Evolutionary conservation across 768 basidiomycete species (phyloP).

Genomic region (Collybia mongolica): DNA sequence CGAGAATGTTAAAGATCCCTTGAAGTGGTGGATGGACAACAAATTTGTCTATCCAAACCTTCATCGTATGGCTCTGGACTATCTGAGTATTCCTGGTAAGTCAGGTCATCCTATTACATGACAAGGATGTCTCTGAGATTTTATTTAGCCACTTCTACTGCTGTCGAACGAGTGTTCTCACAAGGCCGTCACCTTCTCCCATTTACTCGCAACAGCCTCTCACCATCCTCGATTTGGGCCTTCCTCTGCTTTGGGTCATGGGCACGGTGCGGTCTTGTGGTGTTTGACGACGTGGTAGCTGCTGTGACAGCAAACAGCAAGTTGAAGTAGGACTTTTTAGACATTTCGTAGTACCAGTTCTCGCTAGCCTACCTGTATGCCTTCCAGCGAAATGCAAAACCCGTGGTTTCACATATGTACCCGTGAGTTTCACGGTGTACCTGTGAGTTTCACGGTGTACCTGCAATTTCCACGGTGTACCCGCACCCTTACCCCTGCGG

Average conservation of each 20-base stretch:
- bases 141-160: background rate
- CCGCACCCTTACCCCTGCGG: background rate
- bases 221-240: background rate
- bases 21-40: constrained; percentile 26
- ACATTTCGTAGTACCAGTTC: too few relatives aligned
- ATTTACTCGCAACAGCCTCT: background rate
- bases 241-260: constrained; percentile 2
- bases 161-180: constrained; percentile 4
- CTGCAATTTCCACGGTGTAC: background rate
- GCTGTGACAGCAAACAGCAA: too few relatives aligned
- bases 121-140: background rate
- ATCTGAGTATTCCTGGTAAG: constrained; percentile 21
- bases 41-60: constrained; percentile 20
- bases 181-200: constrained; percentile 4
- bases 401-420: too few relatives aligned
- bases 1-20: constrained; percentile 16
- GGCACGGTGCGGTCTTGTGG: background rate
- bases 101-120: background rate
- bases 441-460: too few relatives aligned
- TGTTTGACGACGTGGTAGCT: too few relatives aligned
- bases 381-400: too few relatives aligned
- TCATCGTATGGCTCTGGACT: constrained; percentile 27
- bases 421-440: background rate
- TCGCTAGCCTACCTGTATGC: too few relatives aligned
- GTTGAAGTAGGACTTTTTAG: too few relatives aligned